Percentiles rank a stretch among this genome's conserved stretches.
Evolutionary conservation across 352 stramenopile species (phyloP).

Genomic region (Globisporangium polare): DNA sequence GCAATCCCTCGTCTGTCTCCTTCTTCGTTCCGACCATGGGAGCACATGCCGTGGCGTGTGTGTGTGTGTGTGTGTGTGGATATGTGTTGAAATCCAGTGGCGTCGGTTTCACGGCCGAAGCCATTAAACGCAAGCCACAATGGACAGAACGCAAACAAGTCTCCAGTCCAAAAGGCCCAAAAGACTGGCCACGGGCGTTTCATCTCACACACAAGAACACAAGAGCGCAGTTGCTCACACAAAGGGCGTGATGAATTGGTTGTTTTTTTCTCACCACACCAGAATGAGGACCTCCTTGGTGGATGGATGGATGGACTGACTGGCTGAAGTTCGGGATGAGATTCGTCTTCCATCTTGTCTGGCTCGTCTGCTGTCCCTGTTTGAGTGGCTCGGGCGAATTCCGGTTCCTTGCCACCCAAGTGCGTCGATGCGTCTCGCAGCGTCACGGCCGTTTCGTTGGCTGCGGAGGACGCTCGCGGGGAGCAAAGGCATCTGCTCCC

Average conservation of each 20-base stretch:
- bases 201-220: too few species aligned
- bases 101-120: neutral
- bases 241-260: neutral
- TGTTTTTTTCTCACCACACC: neutral
- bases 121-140: neutral
- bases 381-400: neutral
- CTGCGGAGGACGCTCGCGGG: neutral
- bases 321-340: neutral
- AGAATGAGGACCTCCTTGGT: too few species aligned
- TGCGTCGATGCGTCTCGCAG: neutral
- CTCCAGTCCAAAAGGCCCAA: neutral
- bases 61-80: neutral
- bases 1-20: neutral
- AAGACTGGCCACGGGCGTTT: neutral
- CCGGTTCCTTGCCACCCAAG: neutral
- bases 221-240: neutral
- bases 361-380: neutral
- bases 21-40: neutral
- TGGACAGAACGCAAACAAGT: neutral
- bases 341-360: neutral
- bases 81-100: conserved; percentile 1
- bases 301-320: too few species aligned
- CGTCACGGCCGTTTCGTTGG: neutral
- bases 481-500: neutral
- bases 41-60: neutral